Percentiles rank a stretch among this genome's conserved stretches.
phyloP scores from a whole-genome alignment of 495 filamentous ascomycete genomes.

The Staphylotrichum tortipilum region DNA sequence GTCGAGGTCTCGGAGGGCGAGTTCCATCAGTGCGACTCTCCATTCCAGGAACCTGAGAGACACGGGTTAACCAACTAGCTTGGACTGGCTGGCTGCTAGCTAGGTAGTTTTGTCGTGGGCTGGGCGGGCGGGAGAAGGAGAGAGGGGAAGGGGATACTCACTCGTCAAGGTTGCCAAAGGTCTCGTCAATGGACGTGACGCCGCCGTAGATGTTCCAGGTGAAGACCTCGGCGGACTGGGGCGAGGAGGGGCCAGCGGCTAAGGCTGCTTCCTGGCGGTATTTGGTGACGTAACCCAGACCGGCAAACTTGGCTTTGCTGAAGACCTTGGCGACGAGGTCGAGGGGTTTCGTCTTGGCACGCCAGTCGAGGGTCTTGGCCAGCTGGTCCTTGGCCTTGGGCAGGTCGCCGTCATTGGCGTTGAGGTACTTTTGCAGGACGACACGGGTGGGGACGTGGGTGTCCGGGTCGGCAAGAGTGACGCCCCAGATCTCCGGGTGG shows the following conservation, averaged over 20 bases:
- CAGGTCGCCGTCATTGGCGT: conserved; percentile 72
- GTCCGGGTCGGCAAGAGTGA: conserved; percentile 45
- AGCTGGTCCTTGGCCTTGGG: conserved; percentile 66
- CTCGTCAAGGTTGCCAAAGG: conserved; percentile 72
- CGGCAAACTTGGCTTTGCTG: conserved; percentile 46
- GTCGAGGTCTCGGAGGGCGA: conserved; percentile 60
- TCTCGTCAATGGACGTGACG: conserved; percentile 58
- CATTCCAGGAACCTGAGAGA: conserved; percentile 64
- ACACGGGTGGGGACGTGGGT: conserved; percentile 64
- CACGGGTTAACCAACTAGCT: background rate
- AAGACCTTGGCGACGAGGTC: conserved; percentile 41
- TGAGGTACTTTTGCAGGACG: conserved; percentile 82
- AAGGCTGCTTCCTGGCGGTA: conserved; percentile 28
- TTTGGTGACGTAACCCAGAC: conserved; percentile 47
- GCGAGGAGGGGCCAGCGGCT: too few species aligned
- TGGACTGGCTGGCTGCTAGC: too few species aligned
- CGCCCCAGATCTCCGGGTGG: conserved; percentile 72
- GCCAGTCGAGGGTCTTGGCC: conserved; percentile 68
- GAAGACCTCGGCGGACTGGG: conserved; percentile 40
- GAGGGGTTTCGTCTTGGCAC: conserved; percentile 49
- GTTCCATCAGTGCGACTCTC: conserved; percentile 81
- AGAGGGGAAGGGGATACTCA: conserved; percentile 45
- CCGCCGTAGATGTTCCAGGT: conserved; percentile 86
- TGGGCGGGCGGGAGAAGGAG: too few species aligned
- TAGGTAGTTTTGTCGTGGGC: too few species aligned